Evolutionary conservation across 106 monocot genomes (phyloP).

Genomic region (Acorus calamus): DNA sequence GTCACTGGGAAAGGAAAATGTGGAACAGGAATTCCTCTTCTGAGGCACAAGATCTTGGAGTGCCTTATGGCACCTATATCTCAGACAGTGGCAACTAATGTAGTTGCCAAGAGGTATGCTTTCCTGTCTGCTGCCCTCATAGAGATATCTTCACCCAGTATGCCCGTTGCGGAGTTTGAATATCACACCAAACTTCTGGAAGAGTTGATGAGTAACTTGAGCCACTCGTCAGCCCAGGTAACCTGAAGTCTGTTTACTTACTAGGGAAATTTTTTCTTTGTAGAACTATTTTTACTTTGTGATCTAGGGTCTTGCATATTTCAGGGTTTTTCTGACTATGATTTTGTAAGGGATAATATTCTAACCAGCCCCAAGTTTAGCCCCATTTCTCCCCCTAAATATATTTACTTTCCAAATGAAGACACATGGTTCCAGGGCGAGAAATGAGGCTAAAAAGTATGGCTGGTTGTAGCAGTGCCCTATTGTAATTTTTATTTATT

Average conservation of each 20-base stretch:
- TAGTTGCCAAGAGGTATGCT: slow-evolving; percentile 77
- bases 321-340: no score
- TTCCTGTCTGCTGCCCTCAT: slow-evolving; percentile 65
- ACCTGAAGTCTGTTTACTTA: slow-evolving; percentile 5
- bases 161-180: slow-evolving; percentile 51
- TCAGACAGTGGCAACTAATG: slow-evolving; percentile 44
- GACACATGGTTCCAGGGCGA: no score
- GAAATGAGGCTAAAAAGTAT: no score
- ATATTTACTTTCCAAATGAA: no score
- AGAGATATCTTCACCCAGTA: slow-evolving; percentile 68
- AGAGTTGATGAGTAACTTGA: slow-evolving; percentile 76
- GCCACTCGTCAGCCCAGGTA: slow-evolving; percentile 96
- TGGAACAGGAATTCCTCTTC: slow-evolving; percentile 61
- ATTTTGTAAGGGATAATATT: no score
- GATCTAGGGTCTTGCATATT: no score
- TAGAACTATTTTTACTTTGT: no score
- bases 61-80: slow-evolving; percentile 56
- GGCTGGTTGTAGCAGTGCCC: no score
- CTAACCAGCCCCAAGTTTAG: no score
- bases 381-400: no score
- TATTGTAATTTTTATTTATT: no score
- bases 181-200: slow-evolving; percentile 56
- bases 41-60: slow-evolving; percentile 71
- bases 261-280: neutral
- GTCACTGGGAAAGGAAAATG: slow-evolving; percentile 92